Percentiles rank a stretch among this genome's conserved stretches.
Evolutionary conservation across 2,329 filamentous ascomycete genomes (phyloP).

Genomic region (Colletotrichum phormii): DNA sequence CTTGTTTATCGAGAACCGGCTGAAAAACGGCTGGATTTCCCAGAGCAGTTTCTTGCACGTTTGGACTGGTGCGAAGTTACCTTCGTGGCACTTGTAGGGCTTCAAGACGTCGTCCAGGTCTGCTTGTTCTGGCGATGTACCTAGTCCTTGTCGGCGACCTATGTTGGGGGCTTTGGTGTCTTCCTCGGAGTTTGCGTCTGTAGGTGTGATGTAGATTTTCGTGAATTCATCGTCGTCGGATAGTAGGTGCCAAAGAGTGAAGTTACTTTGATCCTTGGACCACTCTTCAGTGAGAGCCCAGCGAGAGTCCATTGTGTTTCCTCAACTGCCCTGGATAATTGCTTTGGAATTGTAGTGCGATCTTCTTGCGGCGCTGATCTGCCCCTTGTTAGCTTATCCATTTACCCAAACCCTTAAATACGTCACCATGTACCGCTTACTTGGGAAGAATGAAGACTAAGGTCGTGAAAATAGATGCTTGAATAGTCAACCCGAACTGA

Average conservation of each 20-base stretch:
- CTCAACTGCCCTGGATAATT: neutral
- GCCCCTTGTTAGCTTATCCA: neutral
- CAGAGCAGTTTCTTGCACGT: neutral
- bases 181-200: neutral
- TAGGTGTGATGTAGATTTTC: neutral
- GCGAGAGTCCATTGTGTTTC: neutral
- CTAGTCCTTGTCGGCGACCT: neutral
- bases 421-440: too few species aligned
- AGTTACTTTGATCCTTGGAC: neutral
- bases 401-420: too few species aligned
- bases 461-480: too few species aligned
- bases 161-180: neutral
- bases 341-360: too few species aligned
- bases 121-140: neutral
- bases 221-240: neutral
- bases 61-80: neutral
- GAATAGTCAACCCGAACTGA: too few species aligned
- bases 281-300: neutral
- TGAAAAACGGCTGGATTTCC: neutral
- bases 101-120: neutral
- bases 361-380: neutral
- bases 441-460: too few species aligned
- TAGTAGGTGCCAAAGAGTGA: neutral
- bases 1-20: neutral
- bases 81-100: neutral